These are phyloP conservation scores for Letharia lupina DNA, from an alignment of 495 filamentous ascomycete species.

Conservation along the genomic window DNA sequence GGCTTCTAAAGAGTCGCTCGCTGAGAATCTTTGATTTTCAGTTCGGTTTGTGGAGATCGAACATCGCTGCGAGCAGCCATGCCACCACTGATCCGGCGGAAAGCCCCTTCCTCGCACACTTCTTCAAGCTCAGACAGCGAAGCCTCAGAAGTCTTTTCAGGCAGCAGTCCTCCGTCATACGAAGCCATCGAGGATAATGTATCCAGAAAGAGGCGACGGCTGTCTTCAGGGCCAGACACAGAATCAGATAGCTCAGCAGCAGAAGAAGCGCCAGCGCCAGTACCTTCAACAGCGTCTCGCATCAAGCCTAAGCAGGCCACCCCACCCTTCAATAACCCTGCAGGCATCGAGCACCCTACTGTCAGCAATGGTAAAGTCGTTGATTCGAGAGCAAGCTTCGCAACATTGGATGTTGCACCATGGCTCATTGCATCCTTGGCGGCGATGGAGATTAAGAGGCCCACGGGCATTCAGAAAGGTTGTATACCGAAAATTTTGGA, in stretches of 20 bases:
- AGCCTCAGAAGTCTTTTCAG: neutral
- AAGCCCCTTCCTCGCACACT: neutral
- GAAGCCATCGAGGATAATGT: neutral
- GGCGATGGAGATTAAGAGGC: conserved; percentile 79
- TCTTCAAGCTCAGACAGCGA: conserved; percentile 7
- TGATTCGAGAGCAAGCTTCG: conserved; percentile 57
- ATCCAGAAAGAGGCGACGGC: conserved; percentile 8
- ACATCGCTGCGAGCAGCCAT: neutral
- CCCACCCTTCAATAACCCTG: neutral
- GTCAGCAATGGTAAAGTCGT: conserved; percentile 27
- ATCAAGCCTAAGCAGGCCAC: conserved; percentile 9
- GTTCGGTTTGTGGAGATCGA: neutral
- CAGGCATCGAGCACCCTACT: conserved; percentile 16
- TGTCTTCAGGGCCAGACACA: conserved; percentile 1
- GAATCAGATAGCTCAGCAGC: neutral
- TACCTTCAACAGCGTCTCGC: conserved; percentile 11
- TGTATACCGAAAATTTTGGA: conserved; percentile 87
- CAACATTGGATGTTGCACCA: conserved; percentile 62
- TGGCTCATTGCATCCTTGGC: conserved; percentile 84
- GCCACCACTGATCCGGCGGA: neutral
- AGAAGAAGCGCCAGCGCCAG: neutral
- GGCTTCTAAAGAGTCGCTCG: too few relatives aligned
- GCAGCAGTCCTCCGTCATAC: conserved; percentile 5
- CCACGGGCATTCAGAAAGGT: conserved; percentile 84
- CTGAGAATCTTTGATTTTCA: neutral